A percentile compares a stretch with the other conserved stretches of the same genome.
Conservation (phyloP, 345 rosid genomes). For the Gossypium thurberi region DNA sequence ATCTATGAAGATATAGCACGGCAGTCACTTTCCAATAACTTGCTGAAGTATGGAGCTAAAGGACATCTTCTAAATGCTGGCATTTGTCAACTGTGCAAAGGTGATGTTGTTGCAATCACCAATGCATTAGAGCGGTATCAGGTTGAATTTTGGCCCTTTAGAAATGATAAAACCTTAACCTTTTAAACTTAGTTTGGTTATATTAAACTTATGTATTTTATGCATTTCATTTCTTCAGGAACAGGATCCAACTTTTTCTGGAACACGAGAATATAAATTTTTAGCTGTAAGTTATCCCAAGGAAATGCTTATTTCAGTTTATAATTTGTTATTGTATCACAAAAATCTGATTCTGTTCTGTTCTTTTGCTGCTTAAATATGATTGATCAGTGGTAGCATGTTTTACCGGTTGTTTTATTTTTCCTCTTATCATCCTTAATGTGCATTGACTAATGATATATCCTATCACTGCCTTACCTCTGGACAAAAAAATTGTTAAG, state of each 20-base stretch:
- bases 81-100: constrained; percentile 90
- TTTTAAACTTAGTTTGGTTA: background rate
- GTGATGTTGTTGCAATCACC: constrained; percentile 74
- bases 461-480: background rate
- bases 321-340: background rate
- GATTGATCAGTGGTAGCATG: background rate
- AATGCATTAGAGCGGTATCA: constrained; percentile 89
- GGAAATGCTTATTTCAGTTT: constrained; percentile 1
- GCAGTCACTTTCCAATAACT: constrained; percentile 66
- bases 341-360: background rate
- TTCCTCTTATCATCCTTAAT: background rate
- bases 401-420: background rate
- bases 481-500: background rate
- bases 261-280: constrained; percentile 79
- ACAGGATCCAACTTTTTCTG: constrained; percentile 90
- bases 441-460: constrained; percentile 2
- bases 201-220: background rate
- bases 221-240: constrained; percentile 48
- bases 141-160: constrained; percentile 39
- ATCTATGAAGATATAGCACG: constrained; percentile 83
- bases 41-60: constrained; percentile 94
- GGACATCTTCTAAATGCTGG: constrained; percentile 99
- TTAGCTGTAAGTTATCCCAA: constrained; percentile 39
- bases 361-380: background rate
- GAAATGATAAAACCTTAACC: background rate